Evolutionary conservation across 352 stramenopile species (phyloP), one percentile per base, ranked within the genome.

Genomic region (Phytophthora capsici): DNA sequence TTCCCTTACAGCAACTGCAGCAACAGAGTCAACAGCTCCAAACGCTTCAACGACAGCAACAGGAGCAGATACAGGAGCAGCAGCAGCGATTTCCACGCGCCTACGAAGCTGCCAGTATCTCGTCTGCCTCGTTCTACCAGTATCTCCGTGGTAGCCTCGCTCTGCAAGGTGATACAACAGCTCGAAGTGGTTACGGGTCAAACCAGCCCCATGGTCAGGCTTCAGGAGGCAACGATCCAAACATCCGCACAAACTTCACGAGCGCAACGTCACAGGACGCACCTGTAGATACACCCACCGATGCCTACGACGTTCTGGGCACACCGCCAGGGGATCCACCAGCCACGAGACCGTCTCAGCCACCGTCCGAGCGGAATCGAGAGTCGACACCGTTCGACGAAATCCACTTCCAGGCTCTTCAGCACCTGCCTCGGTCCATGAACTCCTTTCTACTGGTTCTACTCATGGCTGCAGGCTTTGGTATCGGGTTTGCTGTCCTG

Each of bases 261-360:
- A 67, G 57, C 20, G 36, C 57, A 51, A 22, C 26, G 26, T 30
- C 26, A 25, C 48, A 25, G 19, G 61, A 67, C 10, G 32, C 38
- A 6, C 61, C 41, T 16, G 66, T 77, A 10, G 66, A 50, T 1
- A 85, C 80, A 3, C 78, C 78, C 2, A 72, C 53, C 4, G 71
- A 81, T 25, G 63, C 66, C 17, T 89, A 89, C 60, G 78, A 86
- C 28, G 40, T 71, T 34, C 26, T 91, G 9, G 52, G 55, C n/a
- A 91, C 82, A 2, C 82, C 82, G 12, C 80, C 82, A 9, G 78
- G 80, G 0, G 82, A 88, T 14, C 78, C 82, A 13, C 72, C 69
- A 6, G 62, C 44, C 16, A 58, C 63, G 0, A 74, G 54, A 2
- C 75, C 57, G 17, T 67, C 72, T 2, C 78, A 36, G 2, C 66